phyloP scores from a whole-genome alignment of 2,329 filamentous ascomycete genomes.

The Fonsecaea pedrosoi region DNA sequence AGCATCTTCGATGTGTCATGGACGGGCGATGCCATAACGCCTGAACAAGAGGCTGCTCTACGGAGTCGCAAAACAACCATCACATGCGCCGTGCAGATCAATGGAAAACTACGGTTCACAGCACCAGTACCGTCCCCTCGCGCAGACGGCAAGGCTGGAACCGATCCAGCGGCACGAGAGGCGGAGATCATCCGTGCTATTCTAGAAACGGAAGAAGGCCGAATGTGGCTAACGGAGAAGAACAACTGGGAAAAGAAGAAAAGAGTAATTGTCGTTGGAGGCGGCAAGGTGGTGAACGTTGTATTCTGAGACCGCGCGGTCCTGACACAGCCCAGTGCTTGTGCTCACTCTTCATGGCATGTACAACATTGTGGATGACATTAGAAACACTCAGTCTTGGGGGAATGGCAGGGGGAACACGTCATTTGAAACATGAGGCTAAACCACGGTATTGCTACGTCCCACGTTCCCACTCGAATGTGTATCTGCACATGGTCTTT shows the following conservation, averaged over 20 bases:
- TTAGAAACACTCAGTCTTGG: too few species aligned
- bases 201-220: constrained; percentile 66
- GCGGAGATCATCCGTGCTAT: constrained; percentile 69
- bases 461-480: too few species aligned
- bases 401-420: neutral
- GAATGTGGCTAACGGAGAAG: constrained; percentile 60
- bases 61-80: constrained; percentile 59
- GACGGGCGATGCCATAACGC: constrained; percentile 57
- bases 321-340: neutral
- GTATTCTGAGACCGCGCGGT: constrained; percentile 55
- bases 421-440: neutral
- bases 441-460: too few species aligned
- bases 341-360: neutral
- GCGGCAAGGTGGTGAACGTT: constrained; percentile 76
- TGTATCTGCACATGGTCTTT: neutral
- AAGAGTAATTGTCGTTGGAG: constrained; percentile 70
- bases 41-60: constrained; percentile 50
- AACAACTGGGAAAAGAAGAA: constrained; percentile 61
- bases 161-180: constrained; percentile 50
- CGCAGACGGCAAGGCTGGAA: constrained; percentile 45
- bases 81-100: constrained; percentile 74
- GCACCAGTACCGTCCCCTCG: constrained; percentile 62
- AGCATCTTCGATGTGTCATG: constrained; percentile 61
- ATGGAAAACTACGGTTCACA: constrained; percentile 76
- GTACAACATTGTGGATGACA: neutral